phyloP scores from a whole-genome alignment of 768 basidiomycete genomes.

The Dendrothele bispora region DNA sequence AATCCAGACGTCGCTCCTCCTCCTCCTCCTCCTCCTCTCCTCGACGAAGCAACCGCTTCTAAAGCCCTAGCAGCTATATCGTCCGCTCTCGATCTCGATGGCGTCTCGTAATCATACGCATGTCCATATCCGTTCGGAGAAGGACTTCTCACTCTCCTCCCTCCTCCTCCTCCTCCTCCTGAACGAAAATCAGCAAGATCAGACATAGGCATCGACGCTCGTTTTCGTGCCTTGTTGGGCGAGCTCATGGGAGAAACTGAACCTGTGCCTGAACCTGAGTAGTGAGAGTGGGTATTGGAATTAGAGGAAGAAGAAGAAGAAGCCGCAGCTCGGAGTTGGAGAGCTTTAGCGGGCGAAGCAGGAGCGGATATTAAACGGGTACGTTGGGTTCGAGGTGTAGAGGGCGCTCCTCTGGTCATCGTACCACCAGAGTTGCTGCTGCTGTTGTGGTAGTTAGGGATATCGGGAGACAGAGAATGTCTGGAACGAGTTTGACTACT shows the following conservation, averaged over 20 bases:
- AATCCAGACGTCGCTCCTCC: slow-evolving; percentile 42
- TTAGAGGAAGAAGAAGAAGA: slow-evolving; percentile 1
- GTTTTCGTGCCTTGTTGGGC: slow-evolving; percentile 37
- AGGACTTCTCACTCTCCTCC: too few species aligned
- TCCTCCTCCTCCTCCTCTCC: too few species aligned
- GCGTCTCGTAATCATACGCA: slow-evolving; percentile 19
- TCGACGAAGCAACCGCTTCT: slow-evolving; percentile 57
- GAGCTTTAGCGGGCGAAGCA: slow-evolving; percentile 12
- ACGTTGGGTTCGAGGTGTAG: slow-evolving; percentile 15
- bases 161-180: too few species aligned
- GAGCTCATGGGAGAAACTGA: too few species aligned
- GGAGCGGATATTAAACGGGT: slow-evolving; percentile 12
- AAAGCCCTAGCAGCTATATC: slow-evolving; percentile 59
- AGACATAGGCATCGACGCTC: slow-evolving; percentile 34
- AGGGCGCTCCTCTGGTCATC: too few species aligned
- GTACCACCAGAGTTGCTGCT: too few species aligned
- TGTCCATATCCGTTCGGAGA: too few species aligned
- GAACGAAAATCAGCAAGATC: slow-evolving; percentile 17
- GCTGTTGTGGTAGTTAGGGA: slow-evolving; percentile 11
- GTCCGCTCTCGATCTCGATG: slow-evolving; percentile 4
- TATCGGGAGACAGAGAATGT: slow-evolving; percentile 20
- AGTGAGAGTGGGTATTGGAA: too few species aligned
- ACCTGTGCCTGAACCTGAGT: too few species aligned
- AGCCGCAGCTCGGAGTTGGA: not conserved
- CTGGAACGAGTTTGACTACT: slow-evolving; percentile 26